A percentile compares a stretch with the other conserved stretches of the same genome.
Conservation (phyloP, 306 rosid genomes). For the Hippophae rhamnoides region DNA sequence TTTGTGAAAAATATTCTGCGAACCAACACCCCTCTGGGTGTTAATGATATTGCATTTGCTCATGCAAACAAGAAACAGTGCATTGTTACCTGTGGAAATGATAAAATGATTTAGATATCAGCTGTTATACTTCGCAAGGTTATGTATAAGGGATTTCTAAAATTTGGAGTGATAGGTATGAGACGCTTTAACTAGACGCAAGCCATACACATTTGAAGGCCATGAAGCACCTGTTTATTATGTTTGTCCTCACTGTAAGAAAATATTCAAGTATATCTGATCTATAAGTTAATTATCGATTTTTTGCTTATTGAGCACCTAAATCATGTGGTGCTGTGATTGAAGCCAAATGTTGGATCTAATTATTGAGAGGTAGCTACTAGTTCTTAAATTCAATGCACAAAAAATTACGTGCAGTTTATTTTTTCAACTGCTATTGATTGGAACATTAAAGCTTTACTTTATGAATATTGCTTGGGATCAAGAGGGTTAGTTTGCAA, state of each 20-base stretch:
- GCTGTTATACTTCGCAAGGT: conserved; percentile 4
- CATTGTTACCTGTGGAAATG: conserved; percentile 37
- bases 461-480: conserved; percentile 29
- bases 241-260: conserved; percentile 37
- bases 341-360: conserved; percentile 4
- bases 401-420: conserved; percentile 20
- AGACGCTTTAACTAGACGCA: conserved; percentile 33
- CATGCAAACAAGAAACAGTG: conserved; percentile 37
- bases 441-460: conserved; percentile 40
- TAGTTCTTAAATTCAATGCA: background rate
- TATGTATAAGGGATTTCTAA: conserved; percentile 3
- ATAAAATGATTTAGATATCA: conserved; percentile 33
- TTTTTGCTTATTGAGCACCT: background rate
- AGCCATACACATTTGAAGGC: conserved; percentile 31
- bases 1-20: no score
- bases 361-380: background rate
- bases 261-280: conserved; percentile 26
- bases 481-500: conserved; percentile 15
- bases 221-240: conserved; percentile 44
- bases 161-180: conserved; percentile 23
- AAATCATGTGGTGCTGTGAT: background rate
- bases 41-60: conserved; percentile 40
- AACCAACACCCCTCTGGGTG: conserved; percentile 9
- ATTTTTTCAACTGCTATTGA: conserved; percentile 37
- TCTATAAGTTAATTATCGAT: background rate